Evolutionary conservation across 2,329 filamentous ascomycete species (phyloP).

Genomic region (Fusarium coicis): DNA sequence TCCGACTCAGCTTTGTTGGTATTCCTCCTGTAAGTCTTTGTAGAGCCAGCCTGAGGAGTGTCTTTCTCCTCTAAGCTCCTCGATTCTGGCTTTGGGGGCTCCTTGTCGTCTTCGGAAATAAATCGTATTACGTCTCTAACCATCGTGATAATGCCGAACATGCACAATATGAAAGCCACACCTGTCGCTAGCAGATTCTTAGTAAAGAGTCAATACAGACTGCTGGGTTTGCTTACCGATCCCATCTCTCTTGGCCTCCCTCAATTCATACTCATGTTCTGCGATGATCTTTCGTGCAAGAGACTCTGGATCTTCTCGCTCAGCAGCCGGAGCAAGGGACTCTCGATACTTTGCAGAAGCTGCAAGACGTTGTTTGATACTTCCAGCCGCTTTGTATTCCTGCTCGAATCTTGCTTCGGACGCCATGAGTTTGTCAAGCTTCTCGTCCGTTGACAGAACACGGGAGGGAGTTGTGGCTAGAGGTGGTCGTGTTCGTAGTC

Average conservation of each 20-base stretch:
- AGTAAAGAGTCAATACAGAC: not conserved
- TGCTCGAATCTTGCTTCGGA: not conserved
- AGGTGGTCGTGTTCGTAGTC: not conserved
- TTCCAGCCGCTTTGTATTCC: not conserved
- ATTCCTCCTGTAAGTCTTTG: not conserved
- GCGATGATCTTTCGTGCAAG: too few relatives aligned
- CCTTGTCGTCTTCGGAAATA: not conserved
- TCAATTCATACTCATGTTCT: not conserved
- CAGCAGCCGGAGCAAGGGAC: not conserved
- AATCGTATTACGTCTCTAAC: fast-evolving
- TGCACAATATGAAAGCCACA: fast-evolving
- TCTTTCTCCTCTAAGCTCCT: not conserved
- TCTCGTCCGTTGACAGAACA: not conserved
- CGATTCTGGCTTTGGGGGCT: not conserved
- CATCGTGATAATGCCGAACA: not conserved
- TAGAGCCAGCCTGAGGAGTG: not conserved
- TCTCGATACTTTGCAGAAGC: not conserved
- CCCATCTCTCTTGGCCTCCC: not conserved
- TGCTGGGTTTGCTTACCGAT: not conserved
- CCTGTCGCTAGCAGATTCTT: not conserved
- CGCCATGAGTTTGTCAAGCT: not conserved
- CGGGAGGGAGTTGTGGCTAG: not conserved
- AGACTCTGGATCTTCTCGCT: not conserved
- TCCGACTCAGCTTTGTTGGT: not conserved
- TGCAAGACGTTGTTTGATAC: not conserved